Conservation (phyloP, 2,329 filamentous ascomycete species). For the Ascochyta koolunga region DNA sequence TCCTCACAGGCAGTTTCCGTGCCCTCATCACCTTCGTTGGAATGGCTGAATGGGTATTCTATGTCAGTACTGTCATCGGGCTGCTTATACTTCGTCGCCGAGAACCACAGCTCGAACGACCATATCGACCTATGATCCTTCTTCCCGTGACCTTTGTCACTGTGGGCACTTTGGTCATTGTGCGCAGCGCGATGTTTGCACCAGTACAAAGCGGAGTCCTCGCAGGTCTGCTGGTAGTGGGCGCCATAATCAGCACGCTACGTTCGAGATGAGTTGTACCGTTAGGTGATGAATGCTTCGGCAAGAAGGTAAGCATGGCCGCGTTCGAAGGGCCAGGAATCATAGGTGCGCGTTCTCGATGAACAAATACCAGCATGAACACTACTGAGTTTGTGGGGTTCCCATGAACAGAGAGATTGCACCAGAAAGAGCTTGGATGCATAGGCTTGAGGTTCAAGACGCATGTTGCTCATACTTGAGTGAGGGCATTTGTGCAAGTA, state of each 20-base stretch:
- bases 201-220: conserved; percentile 61
- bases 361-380: no score
- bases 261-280: conserved; percentile 16
- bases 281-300: background rate
- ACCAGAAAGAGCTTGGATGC: background rate
- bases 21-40: conserved; percentile 61
- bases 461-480: background rate
- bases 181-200: conserved; percentile 65
- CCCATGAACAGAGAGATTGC: background rate
- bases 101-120: conserved; percentile 61
- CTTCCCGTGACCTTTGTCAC: conserved; percentile 61
- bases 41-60: conserved; percentile 62
- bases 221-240: conserved; percentile 58
- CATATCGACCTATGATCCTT: conserved; percentile 61
- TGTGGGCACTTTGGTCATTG: conserved; percentile 66
- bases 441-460: background rate
- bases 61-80: conserved; percentile 67
- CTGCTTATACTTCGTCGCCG: conserved; percentile 62
- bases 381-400: background rate
- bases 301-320: background rate
- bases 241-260: conserved; percentile 48
- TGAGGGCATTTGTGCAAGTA: conserved; percentile 19
- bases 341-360: no score
- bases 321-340: background rate
- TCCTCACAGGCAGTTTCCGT: conserved; percentile 66